Percentiles rank a stretch among this genome's conserved stretches.
These are phyloP conservation scores for Crithidia mellificae DNA, from an alignment of 208 protist genomes.

Conservation along the genomic window DNA sequence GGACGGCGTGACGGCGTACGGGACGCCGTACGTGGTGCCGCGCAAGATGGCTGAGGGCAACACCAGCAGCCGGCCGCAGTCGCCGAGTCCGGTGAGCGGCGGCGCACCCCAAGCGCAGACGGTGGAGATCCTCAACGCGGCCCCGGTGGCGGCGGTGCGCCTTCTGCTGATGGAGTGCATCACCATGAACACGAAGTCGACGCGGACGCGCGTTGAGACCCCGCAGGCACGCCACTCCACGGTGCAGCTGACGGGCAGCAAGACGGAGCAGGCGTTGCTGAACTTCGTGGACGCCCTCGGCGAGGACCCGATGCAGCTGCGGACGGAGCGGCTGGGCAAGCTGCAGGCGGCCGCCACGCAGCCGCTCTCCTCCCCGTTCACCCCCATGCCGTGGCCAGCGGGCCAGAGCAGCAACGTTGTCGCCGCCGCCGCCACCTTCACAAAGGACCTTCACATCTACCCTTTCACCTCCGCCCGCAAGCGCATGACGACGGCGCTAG, in stretches of 20 bases:
- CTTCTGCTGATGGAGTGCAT: constrained; percentile 67
- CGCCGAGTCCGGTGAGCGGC: neutral
- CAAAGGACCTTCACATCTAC: constrained; percentile 45
- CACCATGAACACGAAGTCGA: constrained; percentile 58
- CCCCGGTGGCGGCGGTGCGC: constrained; percentile 19
- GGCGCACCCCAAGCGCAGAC: constrained; percentile 15
- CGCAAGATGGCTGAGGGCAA: constrained; percentile 7
- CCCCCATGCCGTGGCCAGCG: constrained; percentile 50
- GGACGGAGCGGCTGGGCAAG: constrained; percentile 32
- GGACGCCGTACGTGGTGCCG: constrained; percentile 9
- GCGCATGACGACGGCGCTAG: constrained; percentile 67
- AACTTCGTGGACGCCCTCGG: constrained; percentile 26
- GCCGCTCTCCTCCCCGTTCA: constrained; percentile 66
- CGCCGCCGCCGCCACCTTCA: constrained; percentile 20
- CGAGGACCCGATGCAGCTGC: constrained; percentile 30
- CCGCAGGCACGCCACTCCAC: constrained; percentile 50
- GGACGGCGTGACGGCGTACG: constrained; percentile 41
- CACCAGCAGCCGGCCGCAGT: constrained; percentile 3
- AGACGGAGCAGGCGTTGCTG: constrained; percentile 73
- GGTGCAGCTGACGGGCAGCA: constrained; percentile 52
- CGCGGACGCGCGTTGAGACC: constrained; percentile 36
- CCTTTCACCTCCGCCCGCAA: constrained; percentile 84
- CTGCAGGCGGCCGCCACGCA: constrained; percentile 37
- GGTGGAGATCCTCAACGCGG: constrained; percentile 28
- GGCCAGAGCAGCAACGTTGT: constrained; percentile 29